phyloP scores from a whole-genome alignment of 768 basidiomycete genomes.

The Psilocybe cubensis region DNA sequence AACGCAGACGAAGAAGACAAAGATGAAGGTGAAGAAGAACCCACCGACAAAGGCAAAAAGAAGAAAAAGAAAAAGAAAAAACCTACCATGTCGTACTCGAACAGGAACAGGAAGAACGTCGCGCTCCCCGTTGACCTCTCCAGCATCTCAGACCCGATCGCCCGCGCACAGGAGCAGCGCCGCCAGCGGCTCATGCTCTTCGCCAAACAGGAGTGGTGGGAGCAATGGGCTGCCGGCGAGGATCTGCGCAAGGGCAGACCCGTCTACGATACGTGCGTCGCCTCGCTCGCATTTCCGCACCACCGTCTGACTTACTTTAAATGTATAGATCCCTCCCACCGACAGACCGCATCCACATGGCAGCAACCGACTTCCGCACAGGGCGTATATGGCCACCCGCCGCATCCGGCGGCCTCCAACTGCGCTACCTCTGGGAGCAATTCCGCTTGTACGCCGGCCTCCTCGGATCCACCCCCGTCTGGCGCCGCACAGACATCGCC shows the following conservation, averaged over 20 bases:
- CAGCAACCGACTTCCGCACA: constrained; percentile 56
- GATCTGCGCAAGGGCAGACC: constrained; percentile 42
- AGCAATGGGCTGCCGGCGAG: constrained; percentile 70
- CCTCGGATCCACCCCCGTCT: constrained; percentile 49
- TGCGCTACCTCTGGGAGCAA: constrained; percentile 67
- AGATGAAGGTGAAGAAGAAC: constrained; percentile 9
- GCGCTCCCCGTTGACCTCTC: constrained; percentile 5
- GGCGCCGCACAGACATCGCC: constrained; percentile 40
- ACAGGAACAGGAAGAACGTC: not conserved
- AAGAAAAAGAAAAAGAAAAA: not conserved
- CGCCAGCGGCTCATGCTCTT: constrained; percentile 18
- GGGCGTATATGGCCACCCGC: constrained; percentile 41
- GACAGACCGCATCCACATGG: constrained; percentile 61
- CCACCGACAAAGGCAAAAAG: not conserved
- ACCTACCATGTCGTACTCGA: not conserved
- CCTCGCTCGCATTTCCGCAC: not conserved
- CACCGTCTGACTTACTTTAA: not conserved
- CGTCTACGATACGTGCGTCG: constrained; percentile 51
- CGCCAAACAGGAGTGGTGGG: constrained; percentile 58
- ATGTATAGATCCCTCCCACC: constrained; percentile 41
- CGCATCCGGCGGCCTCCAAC: no score
- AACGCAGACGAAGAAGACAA: constrained; percentile 2
- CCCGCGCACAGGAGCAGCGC: constrained; percentile 21
- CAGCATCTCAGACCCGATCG: constrained; percentile 18
- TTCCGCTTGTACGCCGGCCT: constrained; percentile 67